A percentile compares a stretch with the other conserved stretches of the same genome.
Evolutionary conservation across 768 basidiomycete species (phyloP).

Genomic region (Glaciozyma antarctica): DNA sequence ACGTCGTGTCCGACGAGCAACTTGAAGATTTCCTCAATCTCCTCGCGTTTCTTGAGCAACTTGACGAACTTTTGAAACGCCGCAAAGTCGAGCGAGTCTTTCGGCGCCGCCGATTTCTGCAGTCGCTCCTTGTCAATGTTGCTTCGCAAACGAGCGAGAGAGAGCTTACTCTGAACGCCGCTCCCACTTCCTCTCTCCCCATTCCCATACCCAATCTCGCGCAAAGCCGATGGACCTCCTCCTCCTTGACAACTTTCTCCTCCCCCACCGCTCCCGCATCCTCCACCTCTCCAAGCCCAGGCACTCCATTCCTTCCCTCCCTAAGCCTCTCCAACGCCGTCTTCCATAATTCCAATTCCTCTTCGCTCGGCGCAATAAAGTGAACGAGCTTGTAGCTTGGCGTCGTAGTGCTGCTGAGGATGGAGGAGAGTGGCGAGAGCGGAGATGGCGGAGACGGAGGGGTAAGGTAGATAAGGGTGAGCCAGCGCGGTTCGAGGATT

Average conservation of each 20-base stretch:
- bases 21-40: slow-evolving; percentile 53
- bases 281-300: slow-evolving; percentile 4
- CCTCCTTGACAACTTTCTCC: slow-evolving; percentile 18
- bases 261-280: slow-evolving; percentile 6
- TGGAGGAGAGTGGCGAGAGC: slow-evolving; percentile 1
- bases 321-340: background rate
- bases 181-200: slow-evolving; percentile 16
- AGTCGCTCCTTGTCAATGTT: background rate
- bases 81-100: slow-evolving; percentile 52
- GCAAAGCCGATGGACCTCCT: slow-evolving; percentile 20
- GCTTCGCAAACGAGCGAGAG: no score
- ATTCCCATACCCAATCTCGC: slow-evolving; percentile 23
- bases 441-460: slow-evolving; percentile 10
- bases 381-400: slow-evolving; percentile 26
- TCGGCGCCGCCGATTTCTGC: slow-evolving; percentile 22
- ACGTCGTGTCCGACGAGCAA: background rate
- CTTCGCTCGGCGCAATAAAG: slow-evolving; percentile 14
- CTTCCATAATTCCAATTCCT: slow-evolving; percentile 10
- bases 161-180: slow-evolving; percentile 17
- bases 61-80: slow-evolving; percentile 78
- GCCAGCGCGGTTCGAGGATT: slow-evolving; percentile 27
- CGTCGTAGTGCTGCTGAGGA: background rate
- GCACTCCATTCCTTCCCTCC: background rate
- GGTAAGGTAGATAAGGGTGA: slow-evolving; percentile 24
- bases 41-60: slow-evolving; percentile 70